These are phyloP conservation scores for Exobasidium cylindrosporum DNA, from an alignment of 1,284 basidiomycete genomes.

Conservation along the genomic window DNA sequence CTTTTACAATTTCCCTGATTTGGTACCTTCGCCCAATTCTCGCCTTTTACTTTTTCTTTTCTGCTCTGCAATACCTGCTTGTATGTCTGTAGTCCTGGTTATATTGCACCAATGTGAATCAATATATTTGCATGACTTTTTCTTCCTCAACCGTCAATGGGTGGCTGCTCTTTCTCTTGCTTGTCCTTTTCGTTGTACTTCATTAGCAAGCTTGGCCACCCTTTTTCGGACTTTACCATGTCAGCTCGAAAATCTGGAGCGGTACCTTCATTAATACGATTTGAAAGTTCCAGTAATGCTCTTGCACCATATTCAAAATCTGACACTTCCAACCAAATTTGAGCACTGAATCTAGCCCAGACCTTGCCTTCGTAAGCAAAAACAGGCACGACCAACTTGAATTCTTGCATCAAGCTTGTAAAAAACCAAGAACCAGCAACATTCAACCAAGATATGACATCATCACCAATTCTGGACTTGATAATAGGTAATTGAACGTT, in stretches of 20 bases:
- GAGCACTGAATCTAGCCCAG: conserved; percentile 34
- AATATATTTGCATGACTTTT: too few species aligned
- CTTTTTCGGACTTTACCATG: too few species aligned
- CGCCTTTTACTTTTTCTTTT: too few species aligned
- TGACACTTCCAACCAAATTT: conserved; percentile 31
- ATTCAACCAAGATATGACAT: conserved; percentile 4
- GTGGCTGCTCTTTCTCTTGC: too few species aligned
- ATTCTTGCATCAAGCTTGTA: conserved; percentile 16
- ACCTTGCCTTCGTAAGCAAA: conserved; percentile 26
- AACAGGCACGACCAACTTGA: conserved; percentile 19
- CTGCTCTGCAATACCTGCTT: too few species aligned
- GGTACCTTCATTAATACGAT: conserved; percentile 13
- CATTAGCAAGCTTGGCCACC: too few species aligned
- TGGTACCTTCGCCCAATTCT: too few species aligned
- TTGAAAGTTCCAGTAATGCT: conserved; percentile 13
- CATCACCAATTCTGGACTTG: conserved; percentile 8
- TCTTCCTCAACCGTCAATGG: too few species aligned
- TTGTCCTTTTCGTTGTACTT: too few species aligned
- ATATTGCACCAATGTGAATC: too few species aligned
- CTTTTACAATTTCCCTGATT: too few species aligned
- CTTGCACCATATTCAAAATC: conserved; percentile 28
- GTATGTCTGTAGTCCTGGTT: too few species aligned
- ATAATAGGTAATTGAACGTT: conserved; percentile 25
- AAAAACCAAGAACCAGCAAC: conserved; percentile 12
- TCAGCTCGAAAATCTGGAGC: neutral